These are phyloP conservation scores for Cantharellus cinnabarinus DNA, from an alignment of 768 basidiomycete genomes.

Conservation along the genomic window DNA sequence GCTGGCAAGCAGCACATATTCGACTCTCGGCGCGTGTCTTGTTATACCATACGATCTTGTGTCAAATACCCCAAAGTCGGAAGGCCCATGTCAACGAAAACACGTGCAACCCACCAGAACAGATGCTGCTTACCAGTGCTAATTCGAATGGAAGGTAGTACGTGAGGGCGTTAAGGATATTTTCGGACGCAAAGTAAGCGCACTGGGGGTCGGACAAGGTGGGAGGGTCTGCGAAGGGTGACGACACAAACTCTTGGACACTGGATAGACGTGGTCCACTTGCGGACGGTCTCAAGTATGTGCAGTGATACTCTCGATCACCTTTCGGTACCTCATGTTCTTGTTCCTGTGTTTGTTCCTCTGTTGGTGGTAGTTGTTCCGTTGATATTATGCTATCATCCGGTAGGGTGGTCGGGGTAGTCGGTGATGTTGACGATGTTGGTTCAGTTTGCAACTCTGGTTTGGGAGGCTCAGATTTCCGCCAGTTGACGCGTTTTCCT, in stretches of 20 bases:
- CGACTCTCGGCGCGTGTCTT: slow-evolving; percentile 51
- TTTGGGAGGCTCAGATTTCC: too few species aligned
- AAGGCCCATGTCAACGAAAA: too few species aligned
- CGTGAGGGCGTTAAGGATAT: slow-evolving; percentile 51
- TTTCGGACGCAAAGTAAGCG: slow-evolving; percentile 57
- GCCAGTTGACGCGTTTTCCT: too few species aligned
- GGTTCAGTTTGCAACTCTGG: too few species aligned
- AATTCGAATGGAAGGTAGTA: slow-evolving; percentile 51
- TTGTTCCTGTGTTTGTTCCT: too few species aligned
- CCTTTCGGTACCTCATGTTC: too few species aligned
- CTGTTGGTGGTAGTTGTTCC: too few species aligned
- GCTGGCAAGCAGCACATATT: slow-evolving; percentile 58
- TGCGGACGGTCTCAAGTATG: not conserved
- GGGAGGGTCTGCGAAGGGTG: slow-evolving; percentile 48
- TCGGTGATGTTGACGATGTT: too few species aligned
- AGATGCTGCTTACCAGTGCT: slow-evolving; percentile 32
- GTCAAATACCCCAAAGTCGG: not conserved
- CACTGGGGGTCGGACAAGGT: slow-evolving; percentile 45
- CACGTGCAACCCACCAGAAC: too few species aligned
- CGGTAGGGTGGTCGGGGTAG: too few species aligned
- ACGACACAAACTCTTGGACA: slow-evolving; percentile 35
- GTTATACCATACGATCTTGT: slow-evolving; percentile 67
- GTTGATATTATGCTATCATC: too few species aligned
- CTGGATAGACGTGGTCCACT: not conserved
- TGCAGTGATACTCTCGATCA: not conserved